phyloP scores from a whole-genome alignment of 116 monocot genomes.

The Dioscorea cayenensis region DNA sequence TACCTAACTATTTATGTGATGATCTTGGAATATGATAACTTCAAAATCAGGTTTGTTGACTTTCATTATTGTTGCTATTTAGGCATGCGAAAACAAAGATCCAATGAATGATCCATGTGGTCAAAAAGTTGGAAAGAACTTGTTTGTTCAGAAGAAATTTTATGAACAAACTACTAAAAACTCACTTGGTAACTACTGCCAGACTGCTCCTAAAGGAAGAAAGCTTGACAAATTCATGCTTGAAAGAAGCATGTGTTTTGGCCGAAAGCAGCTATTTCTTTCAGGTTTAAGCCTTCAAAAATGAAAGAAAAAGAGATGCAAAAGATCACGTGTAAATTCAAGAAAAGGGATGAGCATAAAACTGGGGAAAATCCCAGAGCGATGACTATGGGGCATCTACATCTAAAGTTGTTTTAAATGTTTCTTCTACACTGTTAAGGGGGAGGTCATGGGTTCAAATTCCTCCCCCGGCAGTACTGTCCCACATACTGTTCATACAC shows the following conservation, averaged over 20 bases:
- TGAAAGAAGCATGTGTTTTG: constrained; percentile 29
- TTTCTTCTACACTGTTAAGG: no score
- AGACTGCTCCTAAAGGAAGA: constrained; percentile 21
- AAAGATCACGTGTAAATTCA: constrained; percentile 12
- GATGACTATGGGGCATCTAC: constrained; percentile 35
- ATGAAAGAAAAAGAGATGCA: constrained; percentile 32
- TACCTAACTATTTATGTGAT: neutral
- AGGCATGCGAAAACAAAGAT: neutral
- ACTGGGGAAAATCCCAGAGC: constrained; percentile 1
- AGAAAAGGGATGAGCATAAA: constrained; percentile 8
- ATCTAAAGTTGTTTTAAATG: constrained; percentile 20
- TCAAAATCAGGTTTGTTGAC: neutral
- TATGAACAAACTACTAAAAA: constrained; percentile 5
- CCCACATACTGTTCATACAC: no score
- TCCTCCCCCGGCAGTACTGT: no score
- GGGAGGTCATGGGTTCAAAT: no score
- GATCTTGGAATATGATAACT: neutral
- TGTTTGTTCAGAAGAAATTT: constrained; percentile 5
- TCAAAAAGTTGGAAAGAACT: constrained; percentile 2
- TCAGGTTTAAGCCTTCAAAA: constrained; percentile 31
- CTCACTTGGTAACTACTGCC: neutral
- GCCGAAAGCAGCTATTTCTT: constrained; percentile 46
- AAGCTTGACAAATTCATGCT: constrained; percentile 27
- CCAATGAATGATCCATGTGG: neutral
- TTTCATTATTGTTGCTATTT: constrained; percentile 3